Evolutionary conservation across 2,329 filamentous ascomycete genomes (phyloP).

Genomic region (Colletotrichum falcatum): DNA sequence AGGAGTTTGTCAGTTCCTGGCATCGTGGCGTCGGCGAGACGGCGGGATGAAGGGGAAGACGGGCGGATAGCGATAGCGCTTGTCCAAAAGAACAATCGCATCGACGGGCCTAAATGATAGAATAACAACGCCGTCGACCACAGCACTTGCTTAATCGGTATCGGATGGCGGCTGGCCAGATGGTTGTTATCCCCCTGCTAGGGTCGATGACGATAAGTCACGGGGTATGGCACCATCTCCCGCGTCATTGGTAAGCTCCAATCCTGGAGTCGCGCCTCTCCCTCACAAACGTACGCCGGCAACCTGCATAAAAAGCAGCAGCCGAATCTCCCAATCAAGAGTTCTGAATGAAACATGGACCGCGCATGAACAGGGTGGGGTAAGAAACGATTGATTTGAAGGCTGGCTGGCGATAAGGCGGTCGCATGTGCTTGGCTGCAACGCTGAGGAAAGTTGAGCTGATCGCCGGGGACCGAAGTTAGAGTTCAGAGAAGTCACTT

Average conservation of each 20-base stretch:
- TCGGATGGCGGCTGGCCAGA: constrained; percentile 38
- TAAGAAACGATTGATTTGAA: constrained; percentile 26
- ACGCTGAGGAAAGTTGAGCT: constrained; percentile 30
- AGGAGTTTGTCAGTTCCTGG: constrained; percentile 39
- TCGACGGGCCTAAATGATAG: constrained; percentile 37
- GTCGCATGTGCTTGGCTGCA: constrained; percentile 32
- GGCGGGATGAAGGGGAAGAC: constrained; percentile 32
- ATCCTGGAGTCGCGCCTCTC: constrained; percentile 44
- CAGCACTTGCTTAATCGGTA: constrained; percentile 38
- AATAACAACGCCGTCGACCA: constrained; percentile 20
- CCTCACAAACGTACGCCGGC: constrained; percentile 41
- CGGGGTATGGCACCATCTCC: constrained; percentile 72
- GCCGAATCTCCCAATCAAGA: constrained; percentile 49
- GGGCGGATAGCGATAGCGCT: constrained; percentile 31
- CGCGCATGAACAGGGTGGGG: constrained; percentile 40
- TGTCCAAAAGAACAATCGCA: constrained; percentile 27
- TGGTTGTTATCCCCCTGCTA: constrained; percentile 39
- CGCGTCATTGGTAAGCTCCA: constrained; percentile 58
- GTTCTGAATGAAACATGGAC: constrained; percentile 36
- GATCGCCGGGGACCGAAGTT: constrained; percentile 10
- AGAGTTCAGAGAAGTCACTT: constrained; percentile 32
- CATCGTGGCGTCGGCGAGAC: constrained; percentile 40
- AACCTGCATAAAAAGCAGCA: constrained; percentile 40
- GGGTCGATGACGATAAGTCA: constrained; percentile 57
- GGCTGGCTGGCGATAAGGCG: constrained; percentile 34